Percentiles rank a stretch among this genome's conserved stretches.
Conservation (phyloP, 2,329 filamentous ascomycete species). For the Scedosporium dehoogii region DNA sequence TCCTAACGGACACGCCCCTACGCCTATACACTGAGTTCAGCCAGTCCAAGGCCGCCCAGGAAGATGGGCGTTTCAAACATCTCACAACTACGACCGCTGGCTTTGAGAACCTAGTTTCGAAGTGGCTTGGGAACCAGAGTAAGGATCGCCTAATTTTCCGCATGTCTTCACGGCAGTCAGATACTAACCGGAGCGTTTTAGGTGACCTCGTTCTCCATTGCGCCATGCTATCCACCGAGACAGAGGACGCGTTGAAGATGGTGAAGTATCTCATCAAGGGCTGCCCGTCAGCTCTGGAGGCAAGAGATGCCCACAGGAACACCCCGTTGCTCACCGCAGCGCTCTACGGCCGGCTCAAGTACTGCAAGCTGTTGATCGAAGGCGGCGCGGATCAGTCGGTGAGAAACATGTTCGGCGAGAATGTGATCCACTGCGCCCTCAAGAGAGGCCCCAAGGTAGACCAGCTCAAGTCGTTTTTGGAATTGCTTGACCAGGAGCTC, state of each 20-base stretch:
- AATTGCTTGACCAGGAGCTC: constrained; percentile 47
- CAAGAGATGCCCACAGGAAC: constrained; percentile 44
- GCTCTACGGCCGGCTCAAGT: constrained; percentile 39
- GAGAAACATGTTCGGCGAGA: constrained; percentile 51
- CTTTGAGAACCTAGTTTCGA: constrained; percentile 51
- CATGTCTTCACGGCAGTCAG: too few relatives aligned
- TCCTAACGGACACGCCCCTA: constrained; percentile 60
- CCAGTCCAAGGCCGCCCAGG: constrained; percentile 44
- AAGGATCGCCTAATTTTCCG: constrained; percentile 19
- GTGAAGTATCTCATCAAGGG: constrained; percentile 57
- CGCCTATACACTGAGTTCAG: constrained; percentile 60
- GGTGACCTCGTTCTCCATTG: constrained; percentile 58
- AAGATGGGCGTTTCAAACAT: constrained; percentile 52
- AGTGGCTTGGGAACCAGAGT: constrained; percentile 53
- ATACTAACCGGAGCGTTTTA: constrained; percentile 19
- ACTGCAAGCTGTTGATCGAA: constrained; percentile 51
- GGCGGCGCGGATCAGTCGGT: constrained; percentile 60
- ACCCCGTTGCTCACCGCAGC: constrained; percentile 65
- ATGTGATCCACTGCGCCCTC: constrained; percentile 55
- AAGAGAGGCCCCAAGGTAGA: constrained; percentile 19
- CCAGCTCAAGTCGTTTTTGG: constrained; percentile 37
- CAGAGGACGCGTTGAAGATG: constrained; percentile 36
- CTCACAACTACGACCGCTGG: constrained; percentile 50
- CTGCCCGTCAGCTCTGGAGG: constrained; percentile 52
- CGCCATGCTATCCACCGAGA: constrained; percentile 39